These are phyloP conservation scores for Fusarium verticillioides DNA, from an alignment of 2,329 filamentous ascomycete genomes.

Conservation along the genomic window DNA sequence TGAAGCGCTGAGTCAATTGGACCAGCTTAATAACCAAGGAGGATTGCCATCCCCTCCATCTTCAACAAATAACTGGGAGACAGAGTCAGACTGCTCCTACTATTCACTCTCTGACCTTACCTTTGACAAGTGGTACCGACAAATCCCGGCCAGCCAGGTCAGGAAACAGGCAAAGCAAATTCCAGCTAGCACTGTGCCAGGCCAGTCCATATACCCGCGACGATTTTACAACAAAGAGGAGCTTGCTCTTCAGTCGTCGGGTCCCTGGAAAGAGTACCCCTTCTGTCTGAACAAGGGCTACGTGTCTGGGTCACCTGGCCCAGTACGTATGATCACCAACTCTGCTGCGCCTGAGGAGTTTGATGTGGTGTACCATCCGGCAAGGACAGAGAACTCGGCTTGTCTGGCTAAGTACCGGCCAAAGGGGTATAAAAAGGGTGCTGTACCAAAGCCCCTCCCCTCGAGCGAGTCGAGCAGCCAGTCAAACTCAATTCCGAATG, in stretches of 20 bases:
- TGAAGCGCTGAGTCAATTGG: not conserved
- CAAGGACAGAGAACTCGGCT: not conserved
- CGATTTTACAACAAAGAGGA: constrained; percentile 7
- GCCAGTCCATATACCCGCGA: not conserved
- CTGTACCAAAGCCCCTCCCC: not conserved
- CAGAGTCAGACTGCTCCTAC: constrained; percentile 14
- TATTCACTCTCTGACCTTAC: constrained; percentile 5
- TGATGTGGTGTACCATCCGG: constrained; percentile 17
- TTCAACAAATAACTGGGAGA: not conserved
- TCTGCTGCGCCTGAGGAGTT: not conserved
- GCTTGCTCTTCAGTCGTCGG: not conserved
- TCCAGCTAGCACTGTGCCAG: not conserved
- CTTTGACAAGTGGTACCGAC: constrained; percentile 7
- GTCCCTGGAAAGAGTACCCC: constrained; percentile 19
- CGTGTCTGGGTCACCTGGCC: not conserved
- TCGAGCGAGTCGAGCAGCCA: not conserved
- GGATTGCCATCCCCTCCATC: not conserved
- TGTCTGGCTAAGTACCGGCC: constrained; percentile 9
- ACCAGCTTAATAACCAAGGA: not conserved
- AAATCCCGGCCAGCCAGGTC: constrained; percentile 13
- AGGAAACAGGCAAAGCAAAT: constrained; percentile 13
- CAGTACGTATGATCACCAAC: constrained; percentile 13
- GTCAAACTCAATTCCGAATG: not conserved
- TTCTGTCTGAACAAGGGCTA: constrained; percentile 19
- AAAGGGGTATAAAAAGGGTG: constrained; percentile 9